Evolutionary conservation across 257 asterid species (phyloP), one percentile per base, ranked within the genome.

Genomic region (Scutellaria barbata): DNA sequence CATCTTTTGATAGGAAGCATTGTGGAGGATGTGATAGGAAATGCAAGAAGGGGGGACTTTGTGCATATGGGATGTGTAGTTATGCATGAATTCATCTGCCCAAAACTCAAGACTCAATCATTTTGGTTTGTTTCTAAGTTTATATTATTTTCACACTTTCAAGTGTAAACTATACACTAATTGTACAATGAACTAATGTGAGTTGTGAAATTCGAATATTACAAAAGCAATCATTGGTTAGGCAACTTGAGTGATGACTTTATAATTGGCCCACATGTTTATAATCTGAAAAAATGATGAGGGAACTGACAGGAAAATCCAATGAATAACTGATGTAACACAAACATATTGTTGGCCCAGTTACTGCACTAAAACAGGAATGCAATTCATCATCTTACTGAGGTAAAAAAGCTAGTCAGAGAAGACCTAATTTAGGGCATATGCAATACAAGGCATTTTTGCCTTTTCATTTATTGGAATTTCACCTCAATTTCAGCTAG

Each of bases 21-120:
- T 74, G 87, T 74, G 84, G 82, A 4, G 83, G 76, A 30, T 79
- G 82, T 54, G 55, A 71, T 13, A 60, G 35, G 20, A 77, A 35
- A 53, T 82, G 86, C 74, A 54, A 71, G 0, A 73, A 65, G 3
- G 81, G 82, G 25, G 56, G 54, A 41, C 57, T 63, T 30, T 76
- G 82, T 41, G 76, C 74, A 14, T 30, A 1, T 30, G 35, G 35
- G 35, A 30, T 30, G 35, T 30, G 35, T 73, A 75, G 77, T 54
- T 82, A 76, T 71, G 80, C 77, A 42, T 81, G 47, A 57, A 6
- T 1, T 37, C 9, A 47, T 65, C 8, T 11, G 43, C 2, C 8
- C 1, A 57, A 33, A 12, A 18, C 43, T 57, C 18, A 30, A 33
- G 43, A n/a, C 5, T 13, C 8, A 5, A 22, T 33, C 25, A n/a